Percentiles rank a stretch among this genome's conserved stretches.
Conservation (phyloP, 1,139 yeast genomes). For the Candida sanyaensis region DNA sequence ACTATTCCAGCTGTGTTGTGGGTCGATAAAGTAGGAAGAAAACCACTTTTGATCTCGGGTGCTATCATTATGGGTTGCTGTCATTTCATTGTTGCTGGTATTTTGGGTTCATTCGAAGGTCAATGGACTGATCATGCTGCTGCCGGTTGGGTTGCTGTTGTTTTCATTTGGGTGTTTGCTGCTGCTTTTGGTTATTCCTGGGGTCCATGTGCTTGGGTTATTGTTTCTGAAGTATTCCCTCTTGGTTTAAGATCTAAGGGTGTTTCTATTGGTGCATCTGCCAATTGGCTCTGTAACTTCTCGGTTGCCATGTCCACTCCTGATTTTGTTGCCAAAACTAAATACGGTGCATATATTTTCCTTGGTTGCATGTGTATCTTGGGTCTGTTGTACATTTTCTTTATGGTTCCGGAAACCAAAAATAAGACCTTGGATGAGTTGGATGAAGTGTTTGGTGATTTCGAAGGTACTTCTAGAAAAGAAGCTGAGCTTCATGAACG, state of each 20-base stretch:
- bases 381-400: constrained; percentile 25
- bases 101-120: constrained; percentile 51
- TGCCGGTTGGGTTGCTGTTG: constrained; percentile 44
- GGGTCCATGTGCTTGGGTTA: constrained; percentile 34
- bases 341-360: constrained; percentile 25
- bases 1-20: constrained; percentile 42
- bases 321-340: constrained; percentile 23
- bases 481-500: constrained; percentile 12
- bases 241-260: constrained; percentile 19
- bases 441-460: constrained; percentile 25
- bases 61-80: constrained; percentile 14
- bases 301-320: constrained; percentile 38
- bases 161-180: constrained; percentile 40
- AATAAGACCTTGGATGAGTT: constrained; percentile 34
- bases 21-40: constrained; percentile 18
- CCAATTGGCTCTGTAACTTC: constrained; percentile 43
- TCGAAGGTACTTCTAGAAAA: constrained; percentile 12
- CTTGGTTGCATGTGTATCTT: constrained; percentile 24
- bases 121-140: constrained; percentile 13
- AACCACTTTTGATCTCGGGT: constrained; percentile 15
- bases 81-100: constrained; percentile 39
- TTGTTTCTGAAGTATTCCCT: constrained; percentile 23
- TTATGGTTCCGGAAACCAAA: constrained; percentile 32
- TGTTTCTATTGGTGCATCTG: constrained; percentile 37
- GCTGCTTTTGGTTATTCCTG: constrained; percentile 26